A percentile compares a stretch with the other conserved stretches of the same genome.
Conservation (phyloP, 2,329 filamentous ascomycete genomes). For the Tolypocladium endophyticum region DNA sequence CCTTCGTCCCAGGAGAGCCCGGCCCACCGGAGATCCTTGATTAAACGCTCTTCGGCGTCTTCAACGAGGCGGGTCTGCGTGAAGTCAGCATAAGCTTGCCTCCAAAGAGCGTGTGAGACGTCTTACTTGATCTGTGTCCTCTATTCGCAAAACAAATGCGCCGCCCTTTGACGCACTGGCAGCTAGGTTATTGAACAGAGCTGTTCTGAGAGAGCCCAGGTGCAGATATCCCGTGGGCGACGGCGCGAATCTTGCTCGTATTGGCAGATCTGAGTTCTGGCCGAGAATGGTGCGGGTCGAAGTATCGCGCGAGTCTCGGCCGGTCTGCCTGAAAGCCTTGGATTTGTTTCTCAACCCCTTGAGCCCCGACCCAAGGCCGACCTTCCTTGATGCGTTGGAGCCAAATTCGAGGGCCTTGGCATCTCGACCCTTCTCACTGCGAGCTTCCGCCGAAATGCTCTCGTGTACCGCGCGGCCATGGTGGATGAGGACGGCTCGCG, state of each 20-base stretch:
- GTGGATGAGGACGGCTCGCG: background rate
- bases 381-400: background rate
- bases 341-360: conserved; percentile 7
- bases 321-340: conserved; percentile 12
- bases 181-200: conserved; percentile 91
- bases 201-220: conserved; percentile 81
- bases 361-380: conserved; percentile 2
- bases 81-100: background rate
- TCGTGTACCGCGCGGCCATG: background rate
- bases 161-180: conserved; percentile 71
- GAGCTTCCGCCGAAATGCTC: background rate
- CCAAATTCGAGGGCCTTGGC: background rate
- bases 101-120: background rate
- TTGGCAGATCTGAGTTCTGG: conserved; percentile 42
- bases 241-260: conserved; percentile 70
- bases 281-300: conserved; percentile 20
- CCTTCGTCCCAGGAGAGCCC: conserved; percentile 93
- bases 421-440: background rate
- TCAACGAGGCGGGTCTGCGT: conserved; percentile 65
- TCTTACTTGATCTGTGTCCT: conserved; percentile 85
- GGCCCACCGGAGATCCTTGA: conserved; percentile 76
- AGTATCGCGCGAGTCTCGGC: background rate
- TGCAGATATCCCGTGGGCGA: conserved; percentile 93
- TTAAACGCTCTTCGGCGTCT: conserved; percentile 69
- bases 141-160: conserved; percentile 81